Evolutionary conservation across 805 yeast genomes (phyloP), one percentile per base, ranked within the genome.

Genomic region (Nakazawaea peltata): DNA sequence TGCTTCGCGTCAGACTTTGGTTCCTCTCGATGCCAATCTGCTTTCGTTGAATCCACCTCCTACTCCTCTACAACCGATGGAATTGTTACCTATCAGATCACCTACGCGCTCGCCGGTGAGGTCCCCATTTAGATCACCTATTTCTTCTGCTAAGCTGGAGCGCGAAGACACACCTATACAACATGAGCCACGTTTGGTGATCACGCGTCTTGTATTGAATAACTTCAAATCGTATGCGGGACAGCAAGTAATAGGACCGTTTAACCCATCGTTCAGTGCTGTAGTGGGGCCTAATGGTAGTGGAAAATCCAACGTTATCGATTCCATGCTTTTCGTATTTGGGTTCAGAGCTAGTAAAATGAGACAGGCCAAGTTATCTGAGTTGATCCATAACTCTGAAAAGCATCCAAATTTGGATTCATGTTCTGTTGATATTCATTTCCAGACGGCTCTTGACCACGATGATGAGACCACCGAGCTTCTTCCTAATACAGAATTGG

Each of bases 211-310:
- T 19, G 81, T 80, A 1, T 65, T 94, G 28, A 77, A 79, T 2
- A 82, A 92, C 53, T 92, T 92, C 71, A 92, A 92, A 53, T 87
- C 97, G 0, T 92, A 92, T 53, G 97, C 97, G 1, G 98, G 98
- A 0, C 63, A 69, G 13, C 97, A 92, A 59, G 74, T 74, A 5
- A 83, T 92, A 33, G 99, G 99, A 0, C 99, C 99, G 0, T 92
- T 92, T 57, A 82, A 92, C 48, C 61, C 88, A 25, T 85, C 94
- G 4, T 94, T 92, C 51, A 84, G 95, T 9, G 97, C 99, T 0
- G 94, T 92, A 9, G 97, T 92, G 11, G 99, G 99, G 0, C 98
- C 98, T 4, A 92, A 92, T 55, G 99, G 99, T 23, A 82, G 97
- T 1, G 98, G 98, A 6, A 92, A 92, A 60, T 83, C 95, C 28